These are phyloP conservation scores for Phaseolus coccineus DNA, from an alignment of 331 rosid genomes.

Conservation along the genomic window DNA sequence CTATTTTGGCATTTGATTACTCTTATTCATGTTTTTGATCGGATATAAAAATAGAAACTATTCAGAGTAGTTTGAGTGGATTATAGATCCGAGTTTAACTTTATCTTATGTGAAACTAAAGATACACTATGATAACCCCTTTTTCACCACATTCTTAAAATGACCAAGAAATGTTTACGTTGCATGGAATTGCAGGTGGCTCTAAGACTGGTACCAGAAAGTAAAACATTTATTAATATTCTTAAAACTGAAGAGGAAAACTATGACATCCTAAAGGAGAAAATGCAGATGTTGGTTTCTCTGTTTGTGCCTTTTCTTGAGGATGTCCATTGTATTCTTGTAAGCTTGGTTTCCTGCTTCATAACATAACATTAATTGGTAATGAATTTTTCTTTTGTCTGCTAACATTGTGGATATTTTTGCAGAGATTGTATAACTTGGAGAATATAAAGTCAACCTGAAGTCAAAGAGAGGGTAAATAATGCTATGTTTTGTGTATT, in stretches of 20 bases:
- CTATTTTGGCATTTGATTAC: too few species aligned
- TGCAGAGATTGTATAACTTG: conserved; percentile 72
- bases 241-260: conserved; percentile 68
- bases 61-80: too few species aligned
- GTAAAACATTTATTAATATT: conserved; percentile 53
- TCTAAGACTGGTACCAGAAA: conserved; percentile 73
- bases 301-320: conserved; percentile 68
- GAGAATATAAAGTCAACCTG: conserved; percentile 67
- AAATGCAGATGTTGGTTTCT: conserved; percentile 60
- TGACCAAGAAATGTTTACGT: not conserved
- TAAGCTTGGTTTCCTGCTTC: conserved; percentile 42
- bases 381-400: not conserved
- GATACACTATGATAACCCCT: not conserved
- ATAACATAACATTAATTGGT: conserved; percentile 8
- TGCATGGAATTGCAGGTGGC: conserved; percentile 64
- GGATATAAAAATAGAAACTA: too few species aligned
- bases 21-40: too few species aligned
- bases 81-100: too few species aligned
- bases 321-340: conserved; percentile 69
- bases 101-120: too few species aligned
- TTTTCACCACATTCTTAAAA: not conserved
- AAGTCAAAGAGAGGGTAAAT: conserved; percentile 26
- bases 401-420: not conserved
- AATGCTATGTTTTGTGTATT: conserved; percentile 1
- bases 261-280: conserved; percentile 58